Percentiles rank a stretch among this genome's conserved stretches.
Evolutionary conservation across 1,284 basidiomycete species (phyloP).

Genomic region (Earliella scabrosa): DNA sequence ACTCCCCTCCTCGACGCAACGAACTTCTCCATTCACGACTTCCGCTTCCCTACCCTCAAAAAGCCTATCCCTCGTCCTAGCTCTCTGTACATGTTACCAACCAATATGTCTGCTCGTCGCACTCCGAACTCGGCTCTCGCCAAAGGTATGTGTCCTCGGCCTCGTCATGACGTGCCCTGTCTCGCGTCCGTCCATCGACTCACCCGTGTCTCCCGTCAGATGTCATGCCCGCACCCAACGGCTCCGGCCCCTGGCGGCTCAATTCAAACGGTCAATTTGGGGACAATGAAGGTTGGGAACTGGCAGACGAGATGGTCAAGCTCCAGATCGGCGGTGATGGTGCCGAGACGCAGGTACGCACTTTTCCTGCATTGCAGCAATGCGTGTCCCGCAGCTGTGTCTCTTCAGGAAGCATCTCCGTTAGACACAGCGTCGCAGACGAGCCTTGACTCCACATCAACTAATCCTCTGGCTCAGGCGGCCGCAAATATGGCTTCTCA

Average conservation of each 20-base stretch:
- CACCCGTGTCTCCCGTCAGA: conserved; percentile 15
- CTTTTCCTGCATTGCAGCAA: conserved; percentile 68
- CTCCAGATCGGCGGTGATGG: conserved; percentile 65
- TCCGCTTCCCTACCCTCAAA: conserved; percentile 36
- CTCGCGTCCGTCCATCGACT: not conserved
- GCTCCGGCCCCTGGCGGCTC: conserved; percentile 57
- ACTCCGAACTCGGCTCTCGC: conserved; percentile 30
- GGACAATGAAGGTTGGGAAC: conserved; percentile 67
- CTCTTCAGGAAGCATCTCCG: conserved; percentile 68
- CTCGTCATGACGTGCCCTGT: not conserved
- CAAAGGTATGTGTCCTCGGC: conserved; percentile 28
- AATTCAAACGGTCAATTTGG: conserved; percentile 65
- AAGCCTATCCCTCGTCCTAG: conserved; percentile 31
- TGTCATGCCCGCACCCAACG: conserved; percentile 27
- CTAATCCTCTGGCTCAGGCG: conserved; percentile 65
- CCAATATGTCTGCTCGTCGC: conserved; percentile 30
- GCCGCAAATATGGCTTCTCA: conserved; percentile 58
- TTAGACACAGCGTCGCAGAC: conserved; percentile 72
- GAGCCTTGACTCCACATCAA: conserved; percentile 68
- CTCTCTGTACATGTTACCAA: conserved; percentile 29
- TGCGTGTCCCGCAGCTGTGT: conserved; percentile 49
- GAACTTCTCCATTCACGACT: conserved; percentile 41
- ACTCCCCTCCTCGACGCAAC: conserved; percentile 45
- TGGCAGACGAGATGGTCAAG: conserved; percentile 73
- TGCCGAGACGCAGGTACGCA: conserved; percentile 60